Evolutionary conservation across 2,329 filamentous ascomycete species (phyloP).

Genomic region (Penicillium expansum): DNA sequence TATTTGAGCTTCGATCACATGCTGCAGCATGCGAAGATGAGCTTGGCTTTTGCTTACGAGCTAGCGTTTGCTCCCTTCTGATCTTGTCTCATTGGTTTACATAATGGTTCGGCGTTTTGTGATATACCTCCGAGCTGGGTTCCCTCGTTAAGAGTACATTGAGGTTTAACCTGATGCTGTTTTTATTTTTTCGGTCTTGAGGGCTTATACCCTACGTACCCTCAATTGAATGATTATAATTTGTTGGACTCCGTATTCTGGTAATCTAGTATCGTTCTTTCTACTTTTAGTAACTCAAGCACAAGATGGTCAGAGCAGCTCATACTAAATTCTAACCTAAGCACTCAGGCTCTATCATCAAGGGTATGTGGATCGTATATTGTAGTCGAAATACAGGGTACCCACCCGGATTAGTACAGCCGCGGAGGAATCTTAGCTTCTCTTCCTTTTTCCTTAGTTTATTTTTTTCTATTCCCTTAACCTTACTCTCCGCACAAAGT

Average conservation of each 20-base stretch:
- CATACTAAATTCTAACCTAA: neutral
- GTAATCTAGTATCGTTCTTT: neutral
- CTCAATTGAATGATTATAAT: constrained; percentile 1
- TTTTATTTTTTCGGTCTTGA: neutral
- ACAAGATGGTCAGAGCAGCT: no score
- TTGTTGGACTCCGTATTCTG: neutral
- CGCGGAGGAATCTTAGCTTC: neutral
- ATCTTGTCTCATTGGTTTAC: constrained; percentile 9
- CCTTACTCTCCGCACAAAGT: neutral
- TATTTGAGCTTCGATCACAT: constrained; percentile 82
- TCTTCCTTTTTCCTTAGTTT: neutral
- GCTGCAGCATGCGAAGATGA: constrained; percentile 84
- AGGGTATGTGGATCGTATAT: neutral
- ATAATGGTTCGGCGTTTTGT: constrained; percentile 16
- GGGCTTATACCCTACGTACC: neutral
- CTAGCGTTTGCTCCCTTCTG: constrained; percentile 71
- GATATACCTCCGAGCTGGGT: constrained; percentile 22
- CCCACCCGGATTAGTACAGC: neutral
- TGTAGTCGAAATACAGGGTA: neutral
- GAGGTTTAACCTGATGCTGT: constrained; percentile 1
- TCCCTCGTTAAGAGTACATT: constrained; percentile 2
- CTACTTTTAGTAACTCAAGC: neutral
- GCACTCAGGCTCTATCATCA: neutral
- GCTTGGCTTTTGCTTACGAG: constrained; percentile 78
- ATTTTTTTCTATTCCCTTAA: no score